A percentile compares a stretch with the other conserved stretches of the same genome.
These are phyloP conservation scores for Cryptococcus amylolentus DNA, from an alignment of 1,284 basidiomycete species.

Conservation along the genomic window DNA sequence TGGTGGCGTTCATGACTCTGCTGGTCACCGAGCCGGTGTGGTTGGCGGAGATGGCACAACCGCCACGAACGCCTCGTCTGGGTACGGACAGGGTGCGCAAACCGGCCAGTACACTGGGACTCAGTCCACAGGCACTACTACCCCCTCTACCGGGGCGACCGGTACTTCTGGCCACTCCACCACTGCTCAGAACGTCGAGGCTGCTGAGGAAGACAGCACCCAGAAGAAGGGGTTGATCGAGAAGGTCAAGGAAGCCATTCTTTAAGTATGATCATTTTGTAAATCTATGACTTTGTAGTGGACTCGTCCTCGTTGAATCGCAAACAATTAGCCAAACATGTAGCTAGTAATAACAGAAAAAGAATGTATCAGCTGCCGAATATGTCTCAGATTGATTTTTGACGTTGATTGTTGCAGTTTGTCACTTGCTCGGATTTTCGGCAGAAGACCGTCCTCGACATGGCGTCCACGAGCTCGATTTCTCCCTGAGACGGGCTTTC, in stretches of 20 bases:
- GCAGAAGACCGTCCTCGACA: too few relatives aligned
- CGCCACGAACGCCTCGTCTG: neutral
- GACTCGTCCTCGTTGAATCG: too few relatives aligned
- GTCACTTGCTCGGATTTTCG: too few relatives aligned
- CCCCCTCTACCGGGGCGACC: neutral
- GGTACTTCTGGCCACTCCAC: neutral
- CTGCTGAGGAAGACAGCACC: neutral
- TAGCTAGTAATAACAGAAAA: neutral
- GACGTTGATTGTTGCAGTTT: too few relatives aligned
- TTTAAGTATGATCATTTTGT: neutral
- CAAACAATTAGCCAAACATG: neutral
- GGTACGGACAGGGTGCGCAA: neutral
- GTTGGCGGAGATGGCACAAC: neutral
- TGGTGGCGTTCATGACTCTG: neutral
- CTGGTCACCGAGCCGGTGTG: neutral
- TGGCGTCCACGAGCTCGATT: too few relatives aligned
- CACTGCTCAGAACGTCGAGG: neutral
- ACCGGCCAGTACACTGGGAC: neutral
- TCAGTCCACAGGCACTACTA: neutral
- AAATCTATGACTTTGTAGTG: too few relatives aligned
- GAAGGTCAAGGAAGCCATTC: conserved; percentile 32
- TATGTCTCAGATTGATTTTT: too few relatives aligned
- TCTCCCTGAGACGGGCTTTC: too few relatives aligned
- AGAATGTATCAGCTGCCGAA: too few relatives aligned
- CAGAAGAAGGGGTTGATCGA: conserved; percentile 32